Base-by-base conservation (phyloP, 352 stramenopile genomes). In the Nothophytophthora sp. region DNA sequence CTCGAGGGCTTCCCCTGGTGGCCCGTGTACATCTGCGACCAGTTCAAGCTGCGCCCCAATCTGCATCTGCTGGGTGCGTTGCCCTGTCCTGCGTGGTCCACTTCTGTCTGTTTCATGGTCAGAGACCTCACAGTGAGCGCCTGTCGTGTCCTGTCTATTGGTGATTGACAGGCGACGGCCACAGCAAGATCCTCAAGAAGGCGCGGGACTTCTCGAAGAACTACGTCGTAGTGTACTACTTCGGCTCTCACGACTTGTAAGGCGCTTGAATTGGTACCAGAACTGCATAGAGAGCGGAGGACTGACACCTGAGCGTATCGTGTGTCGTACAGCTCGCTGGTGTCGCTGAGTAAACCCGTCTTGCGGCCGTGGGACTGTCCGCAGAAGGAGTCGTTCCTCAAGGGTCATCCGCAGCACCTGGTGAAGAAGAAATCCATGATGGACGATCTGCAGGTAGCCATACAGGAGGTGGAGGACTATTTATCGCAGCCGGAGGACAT, bases 1-100 rank as follows among this genome's bases (percentile, higher is more conserved):
- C 71, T 95, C 11, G 81, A 92, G 56, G 84, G 84, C 16, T 91
- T 74, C 62, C 84, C 84, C 5, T 95, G 84, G 84, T 95, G 84
- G 84, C 84, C 84, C 42, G 81, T 92, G 50, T 92, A 88, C 67
- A 71, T 95, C 45, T 92, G 81, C 46, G 84, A 95, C 67, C 67
- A 82, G 37, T 70, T 60, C 29, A 91, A 90, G 67, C 70, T 95
- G 41, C 84, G 84, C 0, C 56, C 71, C 0, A 84, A 76, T 2
- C 68, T 93, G 37, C 63, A 91, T 34, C 23, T 73, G 7, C 69
- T 93, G 44, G 73, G 76, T 88, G 44, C 18, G 38, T n/a, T 16
- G 5, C 34, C 11, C 11, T 24, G 11, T 23, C n/a, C 11, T n/a
- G n/a, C 1, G 27, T 7, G n/a, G n/a, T n/a, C n/a, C n/a, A n/a